A percentile compares a stretch with the other conserved stretches of the same genome.
Conservation (phyloP, 2,329 filamentous ascomycete genomes). For the Metarhizium rileyi region DNA sequence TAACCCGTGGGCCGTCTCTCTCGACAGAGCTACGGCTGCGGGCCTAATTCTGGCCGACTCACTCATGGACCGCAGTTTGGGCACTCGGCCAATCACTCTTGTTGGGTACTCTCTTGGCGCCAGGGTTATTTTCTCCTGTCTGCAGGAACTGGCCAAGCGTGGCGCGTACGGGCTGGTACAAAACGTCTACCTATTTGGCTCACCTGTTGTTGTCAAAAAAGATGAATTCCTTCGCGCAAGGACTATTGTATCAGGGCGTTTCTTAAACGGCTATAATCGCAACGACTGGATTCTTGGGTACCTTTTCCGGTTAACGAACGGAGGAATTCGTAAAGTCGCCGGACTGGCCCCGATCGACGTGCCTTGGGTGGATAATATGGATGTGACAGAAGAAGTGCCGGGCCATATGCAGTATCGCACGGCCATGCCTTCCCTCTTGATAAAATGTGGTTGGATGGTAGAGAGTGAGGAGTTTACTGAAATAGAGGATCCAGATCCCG, state of each 20-base stretch:
- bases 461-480: constrained; percentile 91
- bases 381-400: constrained; percentile 75
- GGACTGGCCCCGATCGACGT: constrained; percentile 72
- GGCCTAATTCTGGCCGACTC: constrained; percentile 93
- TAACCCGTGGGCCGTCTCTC: constrained; percentile 96
- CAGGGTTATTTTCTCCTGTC: constrained; percentile 83
- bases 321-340: constrained; percentile 81
- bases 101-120: constrained; percentile 92
- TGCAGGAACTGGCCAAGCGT: constrained; percentile 75
- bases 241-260: constrained; percentile 81
- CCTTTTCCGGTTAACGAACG: constrained; percentile 86
- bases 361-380: constrained; percentile 78
- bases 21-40: constrained; percentile 78
- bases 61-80: constrained; percentile 81
- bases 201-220: constrained; percentile 80
- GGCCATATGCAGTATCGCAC: constrained; percentile 96
- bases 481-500: constrained; percentile 94
- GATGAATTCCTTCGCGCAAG: constrained; percentile 79
- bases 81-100: constrained; percentile 82
- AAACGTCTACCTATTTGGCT: constrained; percentile 92
- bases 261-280: constrained; percentile 86
- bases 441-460: constrained; percentile 83
- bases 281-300: constrained; percentile 98
- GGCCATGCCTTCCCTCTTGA: constrained; percentile 80
- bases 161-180: constrained; percentile 82